phyloP scores from a whole-genome alignment of 345 rosid species.

The Lepidium africanum region DNA sequence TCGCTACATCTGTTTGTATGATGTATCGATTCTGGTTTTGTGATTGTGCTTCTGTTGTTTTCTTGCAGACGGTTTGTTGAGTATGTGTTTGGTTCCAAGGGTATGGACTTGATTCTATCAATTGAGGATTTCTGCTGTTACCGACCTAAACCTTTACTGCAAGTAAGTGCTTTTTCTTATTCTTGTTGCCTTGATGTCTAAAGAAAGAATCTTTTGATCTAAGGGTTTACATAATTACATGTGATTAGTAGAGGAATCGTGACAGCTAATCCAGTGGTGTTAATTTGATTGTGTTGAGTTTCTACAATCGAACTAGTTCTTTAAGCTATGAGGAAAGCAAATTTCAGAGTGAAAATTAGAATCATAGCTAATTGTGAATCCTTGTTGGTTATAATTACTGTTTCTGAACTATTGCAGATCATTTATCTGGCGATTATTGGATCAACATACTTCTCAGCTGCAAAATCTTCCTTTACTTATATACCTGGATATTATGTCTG shows the following conservation, averaged over 20 bases:
- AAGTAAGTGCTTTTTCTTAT: slow-evolving; percentile 30
- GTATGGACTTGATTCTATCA: slow-evolving; percentile 36
- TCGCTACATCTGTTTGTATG: not conserved
- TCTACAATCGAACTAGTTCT: not conserved
- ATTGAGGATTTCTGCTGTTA: slow-evolving; percentile 55
- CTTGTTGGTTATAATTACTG: not conserved
- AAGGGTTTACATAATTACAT: not conserved
- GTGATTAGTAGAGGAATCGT: not conserved
- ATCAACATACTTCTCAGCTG: slow-evolving; percentile 47
- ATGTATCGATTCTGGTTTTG: not conserved
- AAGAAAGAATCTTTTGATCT: not conserved
- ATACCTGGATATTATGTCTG: slow-evolving; percentile 74
- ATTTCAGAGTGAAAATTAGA: not conserved
- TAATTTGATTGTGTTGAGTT: not conserved
- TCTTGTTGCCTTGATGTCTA: not conserved
- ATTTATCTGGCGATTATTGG: slow-evolving; percentile 60
- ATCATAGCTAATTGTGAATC: not conserved
- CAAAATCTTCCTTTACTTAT: slow-evolving; percentile 46
- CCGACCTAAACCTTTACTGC: slow-evolving; percentile 72
- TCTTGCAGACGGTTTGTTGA: slow-evolving; percentile 45
- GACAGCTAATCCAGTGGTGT: not conserved
- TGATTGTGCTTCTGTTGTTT: not conserved
- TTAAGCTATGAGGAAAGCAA: not conserved
- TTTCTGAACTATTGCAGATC: slow-evolving; percentile 33
- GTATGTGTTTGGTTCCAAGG: slow-evolving; percentile 46